A percentile compares a stretch with the other conserved stretches of the same genome.
phyloP scores from a whole-genome alignment of 805 yeast genomes.

The Torulaspora microellipsoides region DNA sequence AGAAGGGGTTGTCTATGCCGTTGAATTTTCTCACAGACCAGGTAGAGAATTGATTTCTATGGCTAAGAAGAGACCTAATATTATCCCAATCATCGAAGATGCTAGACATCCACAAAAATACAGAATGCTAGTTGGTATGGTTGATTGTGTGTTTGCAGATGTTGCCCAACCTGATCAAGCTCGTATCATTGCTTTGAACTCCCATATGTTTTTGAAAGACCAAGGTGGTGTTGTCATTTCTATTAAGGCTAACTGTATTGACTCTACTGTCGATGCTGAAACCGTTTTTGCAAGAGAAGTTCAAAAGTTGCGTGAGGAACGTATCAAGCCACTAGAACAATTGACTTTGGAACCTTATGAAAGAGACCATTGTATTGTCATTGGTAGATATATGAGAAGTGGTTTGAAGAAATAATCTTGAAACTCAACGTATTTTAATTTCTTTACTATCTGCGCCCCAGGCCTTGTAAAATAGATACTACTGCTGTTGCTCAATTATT shows the following conservation, averaged over 20 bases:
- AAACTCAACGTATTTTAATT: not conserved
- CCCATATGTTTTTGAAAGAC: slow-evolving; percentile 96
- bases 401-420: slow-evolving; percentile 44
- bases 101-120: slow-evolving; percentile 99
- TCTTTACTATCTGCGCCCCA: slow-evolving; percentile 8
- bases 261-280: slow-evolving; percentile 98
- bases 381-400: slow-evolving; percentile 93
- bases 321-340: slow-evolving; percentile 97
- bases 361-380: slow-evolving; percentile 99
- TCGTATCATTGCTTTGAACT: slow-evolving; percentile 97
- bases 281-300: slow-evolving; percentile 99
- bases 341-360: slow-evolving; percentile 98
- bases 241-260: slow-evolving; percentile 99
- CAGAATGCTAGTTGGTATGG: slow-evolving; percentile 99
- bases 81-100: slow-evolving; percentile 97
- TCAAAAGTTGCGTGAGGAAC: slow-evolving; percentile 97
- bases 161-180: slow-evolving; percentile 99
- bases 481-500: slow-evolving; percentile 6
- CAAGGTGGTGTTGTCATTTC: slow-evolving; percentile 98
- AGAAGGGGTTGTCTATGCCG: slow-evolving; percentile 98
- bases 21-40: slow-evolving; percentile 98
- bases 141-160: slow-evolving; percentile 97
- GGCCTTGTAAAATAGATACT: slow-evolving; percentile 18
- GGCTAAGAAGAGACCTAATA: slow-evolving; percentile 99
- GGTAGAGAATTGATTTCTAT: slow-evolving; percentile 98